Percentiles rank a stretch among this genome's conserved stretches.
phyloP scores from a whole-genome alignment of 768 basidiomycete species.

The Trametes cinnabarina region DNA sequence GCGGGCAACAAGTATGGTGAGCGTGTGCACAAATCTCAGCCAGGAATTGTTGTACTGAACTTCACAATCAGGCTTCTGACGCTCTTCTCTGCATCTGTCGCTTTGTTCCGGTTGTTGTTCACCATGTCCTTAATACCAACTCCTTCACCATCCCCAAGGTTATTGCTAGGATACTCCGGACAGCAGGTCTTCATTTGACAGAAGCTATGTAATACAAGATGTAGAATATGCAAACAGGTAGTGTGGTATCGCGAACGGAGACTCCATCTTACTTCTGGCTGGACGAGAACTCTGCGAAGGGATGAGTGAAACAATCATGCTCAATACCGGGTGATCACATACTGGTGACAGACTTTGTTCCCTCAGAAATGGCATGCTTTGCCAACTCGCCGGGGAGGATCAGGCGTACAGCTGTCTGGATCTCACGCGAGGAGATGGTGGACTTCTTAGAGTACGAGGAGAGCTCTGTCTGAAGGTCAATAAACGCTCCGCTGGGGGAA shows the following conservation, averaged over 20 bases:
- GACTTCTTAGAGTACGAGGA: constrained; percentile 88
- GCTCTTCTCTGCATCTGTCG: too few relatives aligned
- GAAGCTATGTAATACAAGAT: constrained; percentile 23
- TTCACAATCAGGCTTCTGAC: constrained; percentile 18
- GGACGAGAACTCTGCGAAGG: constrained; percentile 49
- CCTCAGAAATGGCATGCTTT: constrained; percentile 88
- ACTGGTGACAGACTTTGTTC: constrained; percentile 74
- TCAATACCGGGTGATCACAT: constrained; percentile 24
- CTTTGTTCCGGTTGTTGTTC: too few relatives aligned
- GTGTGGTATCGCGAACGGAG: constrained; percentile 6
- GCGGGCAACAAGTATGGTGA: constrained; percentile 90
- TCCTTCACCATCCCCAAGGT: background rate
- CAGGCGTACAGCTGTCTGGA: constrained; percentile 80
- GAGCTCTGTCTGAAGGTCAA: too few relatives aligned
- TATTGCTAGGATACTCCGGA: constrained; percentile 10
- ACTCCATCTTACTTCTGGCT: constrained; percentile 25
- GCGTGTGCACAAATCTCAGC: constrained; percentile 18
- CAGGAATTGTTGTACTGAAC: background rate
- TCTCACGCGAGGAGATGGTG: constrained; percentile 88
- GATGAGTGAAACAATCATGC: constrained; percentile 16
- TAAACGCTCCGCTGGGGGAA: too few relatives aligned
- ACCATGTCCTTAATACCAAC: too few relatives aligned
- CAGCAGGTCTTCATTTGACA: constrained; percentile 17
- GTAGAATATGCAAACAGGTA: constrained; percentile 20
- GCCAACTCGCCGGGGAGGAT: constrained; percentile 85